Conservation (phyloP, 306 rosid genomes). For the Vicia villosa region DNA sequence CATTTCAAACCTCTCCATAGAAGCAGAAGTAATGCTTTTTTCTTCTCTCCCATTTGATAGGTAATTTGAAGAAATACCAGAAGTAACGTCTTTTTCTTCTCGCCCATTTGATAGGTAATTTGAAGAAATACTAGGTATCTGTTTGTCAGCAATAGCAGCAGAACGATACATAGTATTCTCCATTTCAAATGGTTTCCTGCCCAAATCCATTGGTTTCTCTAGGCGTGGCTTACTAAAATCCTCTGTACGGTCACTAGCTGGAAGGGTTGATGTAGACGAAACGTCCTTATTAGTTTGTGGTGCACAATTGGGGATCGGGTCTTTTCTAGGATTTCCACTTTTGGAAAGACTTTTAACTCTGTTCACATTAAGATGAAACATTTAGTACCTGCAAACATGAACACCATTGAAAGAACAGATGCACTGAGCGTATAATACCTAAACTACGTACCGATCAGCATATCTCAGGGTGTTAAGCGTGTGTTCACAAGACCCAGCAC, state of each 20-base stretch:
- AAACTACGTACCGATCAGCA: conserved; percentile 78
- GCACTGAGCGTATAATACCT: conserved; percentile 8
- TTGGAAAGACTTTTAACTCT: conserved; percentile 98
- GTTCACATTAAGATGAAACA: conserved; percentile 39
- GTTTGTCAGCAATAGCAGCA: conserved; percentile 62
- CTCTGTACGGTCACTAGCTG: conserved; percentile 57
- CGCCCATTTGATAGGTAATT: conserved; percentile 55
- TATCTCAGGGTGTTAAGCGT: conserved; percentile 95
- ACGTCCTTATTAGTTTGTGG: conserved; percentile 66
- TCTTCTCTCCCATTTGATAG: conserved; percentile 67
- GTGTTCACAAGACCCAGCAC: conserved; percentile 98
- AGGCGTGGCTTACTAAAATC: conserved; percentile 64
- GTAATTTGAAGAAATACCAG: conserved; percentile 53
- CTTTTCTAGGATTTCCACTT: conserved; percentile 89
- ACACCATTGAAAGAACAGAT: conserved; percentile 7
- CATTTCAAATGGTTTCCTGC: conserved; percentile 68
- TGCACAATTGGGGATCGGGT: conserved; percentile 57
- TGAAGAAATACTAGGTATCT: conserved; percentile 50
- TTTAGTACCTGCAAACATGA: conserved; percentile 28
- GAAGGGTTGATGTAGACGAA: conserved; percentile 52
- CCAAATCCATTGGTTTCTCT: conserved; percentile 70
- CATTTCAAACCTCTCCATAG: conserved; percentile 65
- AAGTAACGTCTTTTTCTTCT: conserved; percentile 61
- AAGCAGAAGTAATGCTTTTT: conserved; percentile 53
- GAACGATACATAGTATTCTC: conserved; percentile 59